A percentile compares a stretch with the other conserved stretches of the same genome.
Evolutionary conservation across 2,329 filamentous ascomycete species (phyloP).

Genomic region (Talaromyces rugulosus): DNA sequence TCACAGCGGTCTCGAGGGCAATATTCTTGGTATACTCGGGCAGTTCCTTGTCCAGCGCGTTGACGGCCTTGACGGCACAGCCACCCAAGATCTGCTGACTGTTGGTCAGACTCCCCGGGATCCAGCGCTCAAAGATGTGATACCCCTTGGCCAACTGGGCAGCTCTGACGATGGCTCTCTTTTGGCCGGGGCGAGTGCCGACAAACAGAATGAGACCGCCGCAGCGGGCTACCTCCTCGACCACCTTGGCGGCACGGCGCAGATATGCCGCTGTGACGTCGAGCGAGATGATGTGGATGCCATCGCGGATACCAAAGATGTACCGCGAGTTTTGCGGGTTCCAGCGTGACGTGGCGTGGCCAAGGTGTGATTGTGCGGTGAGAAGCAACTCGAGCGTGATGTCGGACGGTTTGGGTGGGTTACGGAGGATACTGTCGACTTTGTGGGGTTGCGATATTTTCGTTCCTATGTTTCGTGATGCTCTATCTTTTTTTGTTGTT

Average conservation of each 20-base stretch:
- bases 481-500: constrained; percentile 18
- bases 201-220: constrained; percentile 88
- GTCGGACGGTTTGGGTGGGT: constrained; percentile 73
- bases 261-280: constrained; percentile 86
- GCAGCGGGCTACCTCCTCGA: constrained; percentile 76
- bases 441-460: constrained; percentile 23
- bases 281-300: constrained; percentile 88
- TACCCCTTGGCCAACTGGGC: constrained; percentile 74
- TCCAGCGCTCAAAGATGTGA: constrained; percentile 91
- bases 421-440: constrained; percentile 45
- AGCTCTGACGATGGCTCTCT: constrained; percentile 73
- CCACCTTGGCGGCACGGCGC: constrained; percentile 86
- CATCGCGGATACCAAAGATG: constrained; percentile 84
- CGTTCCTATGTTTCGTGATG: constrained; percentile 31
- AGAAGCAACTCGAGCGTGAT: constrained; percentile 87
- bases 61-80: constrained; percentile 68
- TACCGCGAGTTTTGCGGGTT: constrained; percentile 91
- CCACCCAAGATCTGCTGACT: constrained; percentile 77
- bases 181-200: constrained; percentile 78
- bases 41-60: constrained; percentile 65
- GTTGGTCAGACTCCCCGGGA: constrained; percentile 87
- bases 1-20: constrained; percentile 60
- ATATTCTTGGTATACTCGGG: constrained; percentile 64
- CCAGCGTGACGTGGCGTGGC: constrained; percentile 87
- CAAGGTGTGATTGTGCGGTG: constrained; percentile 81